phyloP scores from a whole-genome alignment of 2,329 filamentous ascomycete genomes.

The Peltaster fructicola region DNA sequence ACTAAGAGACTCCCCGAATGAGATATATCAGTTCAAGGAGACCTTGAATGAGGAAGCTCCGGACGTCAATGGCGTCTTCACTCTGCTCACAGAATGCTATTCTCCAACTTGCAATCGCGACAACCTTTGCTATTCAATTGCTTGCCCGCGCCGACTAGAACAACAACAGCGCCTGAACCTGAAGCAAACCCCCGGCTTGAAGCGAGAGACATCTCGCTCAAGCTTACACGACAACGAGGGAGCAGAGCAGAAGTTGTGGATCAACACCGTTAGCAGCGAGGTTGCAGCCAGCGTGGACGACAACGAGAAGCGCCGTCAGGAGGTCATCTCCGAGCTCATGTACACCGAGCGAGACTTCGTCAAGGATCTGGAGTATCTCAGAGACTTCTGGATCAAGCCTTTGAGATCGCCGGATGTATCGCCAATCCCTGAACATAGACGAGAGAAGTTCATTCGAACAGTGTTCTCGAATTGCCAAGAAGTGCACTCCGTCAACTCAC shows the following conservation, averaged over 20 bases:
- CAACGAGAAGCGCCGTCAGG: slow-evolving; percentile 89
- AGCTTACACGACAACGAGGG: slow-evolving; percentile 68
- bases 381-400: slow-evolving; percentile 97
- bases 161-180: slow-evolving; percentile 89
- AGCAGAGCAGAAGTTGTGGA: slow-evolving; percentile 97
- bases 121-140: slow-evolving; percentile 93
- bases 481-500: slow-evolving; percentile 79
- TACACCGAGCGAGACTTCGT: slow-evolving; percentile 98
- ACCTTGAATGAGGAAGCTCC: slow-evolving; percentile 73
- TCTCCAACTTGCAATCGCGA: slow-evolving; percentile 93
- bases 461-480: slow-evolving; percentile 96
- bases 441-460: slow-evolving; percentile 79
- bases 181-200: slow-evolving; percentile 78
- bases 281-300: slow-evolving; percentile 79
- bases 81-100: slow-evolving; percentile 89
- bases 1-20: slow-evolving; percentile 77
- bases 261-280: slow-evolving; percentile 93
- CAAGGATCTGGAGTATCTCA: slow-evolving; percentile 91
- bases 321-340: slow-evolving; percentile 95
- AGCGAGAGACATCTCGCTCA: slow-evolving; percentile 48
- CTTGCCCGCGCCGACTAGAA: slow-evolving; percentile 80
- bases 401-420: slow-evolving; percentile 60
- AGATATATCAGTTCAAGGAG: slow-evolving; percentile 95
- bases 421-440: slow-evolving; percentile 71
- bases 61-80: slow-evolving; percentile 89